A percentile compares a stretch with the other conserved stretches of the same genome.
Conservation (phyloP, 345 rosid species). For the Aquilaria yunnanensis region DNA sequence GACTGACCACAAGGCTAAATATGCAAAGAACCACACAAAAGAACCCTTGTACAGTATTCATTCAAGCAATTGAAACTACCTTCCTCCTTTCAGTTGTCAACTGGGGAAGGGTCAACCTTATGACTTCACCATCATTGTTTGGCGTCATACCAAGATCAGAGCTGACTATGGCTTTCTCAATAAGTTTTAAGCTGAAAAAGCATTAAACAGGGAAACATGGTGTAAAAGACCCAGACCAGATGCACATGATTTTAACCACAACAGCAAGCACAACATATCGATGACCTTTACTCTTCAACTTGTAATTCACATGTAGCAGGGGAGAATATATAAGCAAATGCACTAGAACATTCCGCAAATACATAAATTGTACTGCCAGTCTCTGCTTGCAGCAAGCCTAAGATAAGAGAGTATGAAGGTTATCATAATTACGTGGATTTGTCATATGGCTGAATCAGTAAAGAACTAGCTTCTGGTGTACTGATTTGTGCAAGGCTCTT, state of each 20-base stretch:
- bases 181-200: slow-evolving; percentile 63
- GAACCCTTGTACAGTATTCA: no score
- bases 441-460: slow-evolving; percentile 89
- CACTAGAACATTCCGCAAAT: neutral
- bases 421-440: slow-evolving; percentile 63
- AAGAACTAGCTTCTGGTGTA: slow-evolving; percentile 87
- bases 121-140: slow-evolving; percentile 87
- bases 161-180: slow-evolving; percentile 88
- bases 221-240: slow-evolving; percentile 1
- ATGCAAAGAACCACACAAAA: no score
- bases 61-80: slow-evolving; percentile 30
- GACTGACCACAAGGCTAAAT: no score
- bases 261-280: no score
- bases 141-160: slow-evolving; percentile 92
- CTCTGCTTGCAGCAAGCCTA: no score
- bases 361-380: neutral
- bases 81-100: slow-evolving; percentile 88
- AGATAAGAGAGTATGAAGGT: neutral
- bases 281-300: no score
- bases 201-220: slow-evolving; percentile 6
- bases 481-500: slow-evolving; percentile 91
- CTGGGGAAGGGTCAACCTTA: slow-evolving; percentile 79
- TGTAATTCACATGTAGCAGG: neutral
- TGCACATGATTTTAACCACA: neutral
- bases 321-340: neutral